Evolutionary conservation across 1,284 basidiomycete genomes (phyloP).

Genomic region (Flammula alnicola): DNA sequence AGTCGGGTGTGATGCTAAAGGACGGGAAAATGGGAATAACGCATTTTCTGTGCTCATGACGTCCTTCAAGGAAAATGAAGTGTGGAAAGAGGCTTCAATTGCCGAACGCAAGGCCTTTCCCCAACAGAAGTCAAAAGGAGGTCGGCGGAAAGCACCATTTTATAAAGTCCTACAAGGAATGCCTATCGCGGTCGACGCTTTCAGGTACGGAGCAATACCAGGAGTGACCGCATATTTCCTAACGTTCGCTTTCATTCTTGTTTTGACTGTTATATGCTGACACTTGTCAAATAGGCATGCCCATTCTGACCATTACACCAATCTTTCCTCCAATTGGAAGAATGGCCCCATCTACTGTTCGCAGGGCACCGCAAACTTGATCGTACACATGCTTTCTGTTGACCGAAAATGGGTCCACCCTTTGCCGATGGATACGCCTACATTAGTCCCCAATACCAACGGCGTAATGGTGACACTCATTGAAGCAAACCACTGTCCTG

Average conservation of each 20-base stretch:
- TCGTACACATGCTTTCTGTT: slow-evolving; percentile 88
- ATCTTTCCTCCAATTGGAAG: slow-evolving; percentile 85
- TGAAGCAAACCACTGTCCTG: slow-evolving; percentile 98
- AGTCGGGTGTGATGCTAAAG: slow-evolving; percentile 4
- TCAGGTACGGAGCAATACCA: slow-evolving; percentile 91
- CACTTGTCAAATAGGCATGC: slow-evolving; percentile 67
- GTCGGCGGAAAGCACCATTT: slow-evolving; percentile 83
- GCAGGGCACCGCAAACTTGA: slow-evolving; percentile 87
- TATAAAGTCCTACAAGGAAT: slow-evolving; percentile 97
- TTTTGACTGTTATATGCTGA: background rate
- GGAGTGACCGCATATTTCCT: slow-evolving; percentile 88
- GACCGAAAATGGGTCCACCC: slow-evolving; percentile 87
- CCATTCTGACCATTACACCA: slow-evolving; percentile 95
- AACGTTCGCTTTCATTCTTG: slow-evolving; percentile 48
- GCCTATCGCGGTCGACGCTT: slow-evolving; percentile 97
- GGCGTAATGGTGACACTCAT: slow-evolving; percentile 92
- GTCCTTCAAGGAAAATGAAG: slow-evolving; percentile 76
- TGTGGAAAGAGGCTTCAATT: slow-evolving; percentile 80
- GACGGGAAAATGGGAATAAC: slow-evolving; percentile 28
- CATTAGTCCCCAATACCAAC: slow-evolving; percentile 78
- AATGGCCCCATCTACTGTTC: slow-evolving; percentile 96
- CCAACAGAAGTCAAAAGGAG: slow-evolving; percentile 53
- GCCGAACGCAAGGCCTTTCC: slow-evolving; percentile 54
- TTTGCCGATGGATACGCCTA: slow-evolving; percentile 80
- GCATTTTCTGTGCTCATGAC: slow-evolving; percentile 87